phyloP scores from a whole-genome alignment of 345 rosid species.

The Populus davidiana region DNA sequence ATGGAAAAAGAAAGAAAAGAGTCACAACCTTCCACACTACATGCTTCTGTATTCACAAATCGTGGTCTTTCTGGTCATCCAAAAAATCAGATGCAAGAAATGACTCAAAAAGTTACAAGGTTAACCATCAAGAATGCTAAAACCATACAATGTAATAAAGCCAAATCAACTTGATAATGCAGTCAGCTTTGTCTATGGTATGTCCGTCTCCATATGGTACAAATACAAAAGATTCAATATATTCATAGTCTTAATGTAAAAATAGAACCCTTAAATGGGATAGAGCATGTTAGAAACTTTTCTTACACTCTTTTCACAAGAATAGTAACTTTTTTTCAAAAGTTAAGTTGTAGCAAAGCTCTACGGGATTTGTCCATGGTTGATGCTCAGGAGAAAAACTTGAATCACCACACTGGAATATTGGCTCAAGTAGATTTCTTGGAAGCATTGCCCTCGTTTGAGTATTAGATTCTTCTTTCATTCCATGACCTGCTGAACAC shows the following conservation, averaged over 20 bases:
- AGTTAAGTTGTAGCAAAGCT: background rate
- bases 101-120: background rate
- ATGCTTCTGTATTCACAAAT: background rate
- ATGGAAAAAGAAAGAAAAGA: background rate
- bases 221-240: background rate
- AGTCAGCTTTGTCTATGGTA: background rate
- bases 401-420: background rate
- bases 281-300: constrained; percentile 8
- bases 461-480: constrained; percentile 42
- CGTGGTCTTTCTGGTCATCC: background rate
- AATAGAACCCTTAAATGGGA: constrained; percentile 2
- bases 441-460: constrained; percentile 25
- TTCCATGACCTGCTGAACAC: constrained; percentile 67
- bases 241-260: constrained; percentile 11
- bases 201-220: constrained; percentile 1
- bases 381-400: background rate
- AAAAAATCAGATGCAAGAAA: background rate
- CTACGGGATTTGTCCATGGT: background rate
- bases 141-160: background rate
- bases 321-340: constrained; percentile 5
- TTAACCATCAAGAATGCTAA: background rate
- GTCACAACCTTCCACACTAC: background rate
- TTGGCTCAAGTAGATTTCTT: constrained; percentile 24
- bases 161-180: background rate
- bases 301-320: background rate